Base-by-base conservation (phyloP, 176 grass and related monocot genomes). In the Urochloa ruziziensis region DNA sequence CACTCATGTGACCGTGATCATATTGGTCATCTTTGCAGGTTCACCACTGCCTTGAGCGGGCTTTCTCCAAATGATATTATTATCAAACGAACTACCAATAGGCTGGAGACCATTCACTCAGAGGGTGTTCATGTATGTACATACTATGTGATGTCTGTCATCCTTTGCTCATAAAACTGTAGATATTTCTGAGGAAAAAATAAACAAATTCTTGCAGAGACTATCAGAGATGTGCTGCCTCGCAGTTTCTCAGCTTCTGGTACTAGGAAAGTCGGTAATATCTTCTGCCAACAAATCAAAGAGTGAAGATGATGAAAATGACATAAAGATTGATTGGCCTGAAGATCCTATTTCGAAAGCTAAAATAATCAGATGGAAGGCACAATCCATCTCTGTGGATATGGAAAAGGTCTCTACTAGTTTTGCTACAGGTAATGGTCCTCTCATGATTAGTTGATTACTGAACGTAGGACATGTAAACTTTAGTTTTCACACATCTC, bases 111-210 rank as follows among this genome's bases (percentile, higher is more conserved):
- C 39, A 89, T 96, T 86, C 93, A 99, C 70, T 99, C 96, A 21
- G 93, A 99, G 83, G 93, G 96, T 78, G 88, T 99, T 82, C 96
- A 99, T 90, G 93, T 99, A 90, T 74, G 86, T 84, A 65, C 83
- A 84, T 86, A 19, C n/a, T 67, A 39, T 60, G 23, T 61, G 36
- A n/a, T 74, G 39, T 42, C 13, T 69, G 11, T 85, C 37, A n/a
- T 59, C 74, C 27, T 36, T 77, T 82, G 33, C 56, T 34, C 30
- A 29, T 90, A 58, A 40, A 86, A 71, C 49, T 90, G 40, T 85
- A 25, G 6, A 68, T 33, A 44, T 83, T 81, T 63, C 48, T 81
- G 36, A 84, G 12, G 62, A 52, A 65, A 13, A n/a, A n/a, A n/a
- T n/a, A 13, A 23, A 75, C 57, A 71, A 23, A 58, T 3, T 84